Evolutionary conservation across 73 alveolate genomes (phyloP), one percentile per base, ranked within the genome.

Genomic region (Diophrys appendiculata): DNA sequence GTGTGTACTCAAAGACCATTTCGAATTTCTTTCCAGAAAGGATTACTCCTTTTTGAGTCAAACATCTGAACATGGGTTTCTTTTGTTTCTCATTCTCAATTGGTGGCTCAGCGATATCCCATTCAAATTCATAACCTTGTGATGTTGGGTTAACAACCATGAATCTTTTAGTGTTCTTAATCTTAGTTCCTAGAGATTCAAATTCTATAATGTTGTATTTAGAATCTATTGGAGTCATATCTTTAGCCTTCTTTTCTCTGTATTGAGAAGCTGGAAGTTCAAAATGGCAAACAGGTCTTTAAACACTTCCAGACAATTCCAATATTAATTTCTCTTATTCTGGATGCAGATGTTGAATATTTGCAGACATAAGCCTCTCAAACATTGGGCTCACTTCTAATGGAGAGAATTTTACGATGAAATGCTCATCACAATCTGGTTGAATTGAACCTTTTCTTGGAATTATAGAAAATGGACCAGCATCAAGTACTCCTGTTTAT

Each of bases 101-200:
- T n/a, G 82, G 86, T 2, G 29, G 84, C 82, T 91, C 98, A 28
- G 91, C 94, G 52, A 74, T 95, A 75, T 95, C 98, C 99, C 99
- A 98, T 78, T 94, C 98, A 88, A 97, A 98, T 74, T 98, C 99
- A 83, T 98, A 98, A 69, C 99, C 98, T 83, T 95, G 97, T 69
- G 95, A 90, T 8, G 99, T 98, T 54, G 99, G 99, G 89, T 98
- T 97, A 72, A 97, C 97, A 14, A 98, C 99, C 93, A 96, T 96
- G 95, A 98, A 98, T 83, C 99, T 90, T 83, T 91, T 97, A 22
- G 99, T 97, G 91, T 98, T 98, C 83, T 96, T 93, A 32, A 98
- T 98, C 85, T 93, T 96, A 76, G 97, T 88, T 52, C 99, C 99
- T 71, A 98, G 87, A 71, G 98, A 89, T 80, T 97, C 99, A 82